Evolutionary conservation across 176 grass and related monocot genomes (phyloP), one percentile per base, ranked within the genome.

Genomic region (Tuctoria greenei): DNA sequence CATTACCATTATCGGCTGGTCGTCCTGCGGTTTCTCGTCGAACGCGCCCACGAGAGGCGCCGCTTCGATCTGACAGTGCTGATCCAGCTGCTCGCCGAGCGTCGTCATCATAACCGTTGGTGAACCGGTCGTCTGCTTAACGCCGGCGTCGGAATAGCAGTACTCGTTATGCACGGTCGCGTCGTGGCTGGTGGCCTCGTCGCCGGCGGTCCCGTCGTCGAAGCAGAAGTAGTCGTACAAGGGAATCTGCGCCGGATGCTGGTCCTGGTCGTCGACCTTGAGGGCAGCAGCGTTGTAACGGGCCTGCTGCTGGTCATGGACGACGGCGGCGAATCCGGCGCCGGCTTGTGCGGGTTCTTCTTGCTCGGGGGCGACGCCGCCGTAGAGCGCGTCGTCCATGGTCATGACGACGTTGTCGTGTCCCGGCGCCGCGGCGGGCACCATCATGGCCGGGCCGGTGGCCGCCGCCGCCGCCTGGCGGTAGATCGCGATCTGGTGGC

Each of bases 221-320:
- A 86, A 80, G 54, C 43, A 76, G 39, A 83, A 76, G 66, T 90
- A 86, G 10, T 83, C 24, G 43, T 55, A 76, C 51, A 55, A 18
- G 0, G 20, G 59, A 56, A 85, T 79, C 26, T 74, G 56, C 50
- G 17, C 56, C 6, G 25, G 73, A 8, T 35, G 86, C 10, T 81
- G 59, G 0, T 43, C 5, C 7, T 50, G 37, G 14, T 81, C 55
- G 1, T 25, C n/a, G 35, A 24, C 36, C 8, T 66, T 49, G 18
- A 61, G 44, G 44, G 9, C 44, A 10, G 9, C 0, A 5, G 9
- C 0, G 3, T 68, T 28, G 35, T 74, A 56, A 2, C 58, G 61
- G 16, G 3, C 10, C 3, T 57, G 51, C 7, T 62, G 67, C 4
- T 20, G 61, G 18, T 43, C 0, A 0, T 73, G 39, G 42, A 44